Evolutionary conservation across 805 yeast genomes (phyloP), one percentile per base, ranked within the genome.

Genomic region (Scheffersomyces ergatensis): DNA sequence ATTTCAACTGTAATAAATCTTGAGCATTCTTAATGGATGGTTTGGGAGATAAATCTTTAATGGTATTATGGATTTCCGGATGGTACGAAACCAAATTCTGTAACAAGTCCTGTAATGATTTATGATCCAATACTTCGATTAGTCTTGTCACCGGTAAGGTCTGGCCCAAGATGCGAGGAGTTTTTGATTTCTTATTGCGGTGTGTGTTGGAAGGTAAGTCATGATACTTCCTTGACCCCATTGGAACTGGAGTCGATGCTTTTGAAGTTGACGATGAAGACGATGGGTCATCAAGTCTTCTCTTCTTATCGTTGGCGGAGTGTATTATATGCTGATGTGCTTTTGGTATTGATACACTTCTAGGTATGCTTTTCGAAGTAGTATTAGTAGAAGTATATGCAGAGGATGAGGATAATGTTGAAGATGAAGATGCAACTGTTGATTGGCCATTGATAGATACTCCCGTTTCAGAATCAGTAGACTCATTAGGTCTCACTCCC

Each of bases 121-220:
- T 57, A 40, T 76, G 75, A 57, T 82, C 85, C 43, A 88, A 65
- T 7, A 84, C 78, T 57, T 88, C 93, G 16, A 88, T 70, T 20
- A 85, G 61, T 44, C 95, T 71, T 35, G 67, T 58, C 15, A 85
- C 55, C 3, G 93, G 85, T 38, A 87, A 70, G 11, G 70, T 72
- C 45, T 78, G 80, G 4, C 89, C 88, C 25, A 60, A 46, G 16
- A 80, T 73, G 35, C 63, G 62, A 38, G 72, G 76, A 20, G 72
- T 65, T 50, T 67, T 68, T 20, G 65, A 45, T 40, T 60, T 54
- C 44, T 70, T 70, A 38, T 46, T 40, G 17, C 46, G 47, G 14
- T 39, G 26, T 34, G 19, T 12, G 3, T 14, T n/a, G 20, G 36
- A 14, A 13, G 16, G 26, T 19, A 33, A 29, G 19, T 23, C 15